These are phyloP conservation scores for Fusarium sulawesiense DNA, from an alignment of 2,329 filamentous ascomycete species.

Conservation along the genomic window DNA sequence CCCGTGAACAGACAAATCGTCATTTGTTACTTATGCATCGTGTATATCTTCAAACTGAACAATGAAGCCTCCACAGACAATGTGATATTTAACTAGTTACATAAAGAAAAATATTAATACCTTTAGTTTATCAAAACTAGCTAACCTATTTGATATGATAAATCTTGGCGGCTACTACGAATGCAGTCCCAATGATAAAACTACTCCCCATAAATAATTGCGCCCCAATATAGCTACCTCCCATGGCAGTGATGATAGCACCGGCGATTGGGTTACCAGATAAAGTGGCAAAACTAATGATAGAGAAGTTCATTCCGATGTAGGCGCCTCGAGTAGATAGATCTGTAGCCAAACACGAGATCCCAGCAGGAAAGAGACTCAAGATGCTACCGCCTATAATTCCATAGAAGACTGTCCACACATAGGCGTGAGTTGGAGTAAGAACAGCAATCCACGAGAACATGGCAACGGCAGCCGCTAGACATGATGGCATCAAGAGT, in stretches of 20 bases:
- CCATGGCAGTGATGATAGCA: slow-evolving; percentile 57
- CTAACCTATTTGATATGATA: neutral
- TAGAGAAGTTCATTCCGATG: slow-evolving; percentile 69
- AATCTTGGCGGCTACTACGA: neutral
- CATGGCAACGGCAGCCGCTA: neutral
- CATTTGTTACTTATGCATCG: too few relatives aligned
- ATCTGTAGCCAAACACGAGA: slow-evolving; percentile 64
- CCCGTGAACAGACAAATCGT: too few relatives aligned
- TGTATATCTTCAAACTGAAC: too few relatives aligned
- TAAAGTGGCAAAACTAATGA: slow-evolving; percentile 64
- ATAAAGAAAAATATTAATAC: neutral
- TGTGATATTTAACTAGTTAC: neutral
- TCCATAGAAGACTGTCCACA: slow-evolving; percentile 71
- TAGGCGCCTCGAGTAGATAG: slow-evolving; percentile 62
- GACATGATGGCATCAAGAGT: neutral
- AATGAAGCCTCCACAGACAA: too few relatives aligned
- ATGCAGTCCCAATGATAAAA: neutral
- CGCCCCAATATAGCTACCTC: slow-evolving; percentile 59
- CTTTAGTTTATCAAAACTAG: neutral
- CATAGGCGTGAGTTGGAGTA: slow-evolving; percentile 63
- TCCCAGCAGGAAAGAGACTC: slow-evolving; percentile 67
- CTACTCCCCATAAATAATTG: slow-evolving; percentile 58
- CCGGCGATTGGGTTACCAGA: slow-evolving; percentile 65
- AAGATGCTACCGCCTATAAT: slow-evolving; percentile 71
- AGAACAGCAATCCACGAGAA: slow-evolving; percentile 66